Base-by-base conservation (phyloP, 192 early-diverging fungal species). In the Chytriomyces hyalinus region DNA sequence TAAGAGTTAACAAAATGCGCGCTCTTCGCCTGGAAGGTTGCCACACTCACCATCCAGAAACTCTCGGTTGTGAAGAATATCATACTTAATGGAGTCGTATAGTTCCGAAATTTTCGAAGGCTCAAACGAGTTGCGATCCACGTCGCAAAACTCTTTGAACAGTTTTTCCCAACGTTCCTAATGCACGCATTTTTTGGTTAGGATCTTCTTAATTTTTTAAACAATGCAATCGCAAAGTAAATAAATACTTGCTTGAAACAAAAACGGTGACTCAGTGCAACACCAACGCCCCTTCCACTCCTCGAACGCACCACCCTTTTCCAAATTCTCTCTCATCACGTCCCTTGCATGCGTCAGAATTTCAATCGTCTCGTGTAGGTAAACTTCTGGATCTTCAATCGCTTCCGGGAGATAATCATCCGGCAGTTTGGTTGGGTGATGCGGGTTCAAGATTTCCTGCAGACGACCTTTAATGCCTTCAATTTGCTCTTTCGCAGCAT, bases 121-220 rank as follows among this genome's bases (percentile, higher is more conserved):
- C 74, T 84, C 85, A 74, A 85, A 86, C 22, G 79, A 61, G 6
- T 45, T 73, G 10, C 81, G 74, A 22, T 87, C 85, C 3, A 89
- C 86, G 70, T 90, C 89, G 71, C 89, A 92, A 81, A 97, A 96
- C 67, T 95, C 93, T n/a, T 84, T 83, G 76, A 99, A 94, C 36
- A 99, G 87, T 78, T 99, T 99, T 80, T 97, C 95, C 97, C 97
- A 98, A 13, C 97, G 89, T 84, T 98, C 97, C 69, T 89, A 28
- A 73, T 10, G 44, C 36, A 50, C 28, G 49, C n/a, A 79, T 44
- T 15, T 44, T 15, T 4, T 36, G 44, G 36, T 36, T 36, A 36
- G 36, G n/a, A 67, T 13, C 20, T 53, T 64, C 45, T 60, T 43
- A 45, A 26, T 26, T 26, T 67, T 61, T 46, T 65, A 72, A 50